These are phyloP conservation scores for Erodium texanum DNA, from an alignment of 441 rosid species.

Conservation along the genomic window DNA sequence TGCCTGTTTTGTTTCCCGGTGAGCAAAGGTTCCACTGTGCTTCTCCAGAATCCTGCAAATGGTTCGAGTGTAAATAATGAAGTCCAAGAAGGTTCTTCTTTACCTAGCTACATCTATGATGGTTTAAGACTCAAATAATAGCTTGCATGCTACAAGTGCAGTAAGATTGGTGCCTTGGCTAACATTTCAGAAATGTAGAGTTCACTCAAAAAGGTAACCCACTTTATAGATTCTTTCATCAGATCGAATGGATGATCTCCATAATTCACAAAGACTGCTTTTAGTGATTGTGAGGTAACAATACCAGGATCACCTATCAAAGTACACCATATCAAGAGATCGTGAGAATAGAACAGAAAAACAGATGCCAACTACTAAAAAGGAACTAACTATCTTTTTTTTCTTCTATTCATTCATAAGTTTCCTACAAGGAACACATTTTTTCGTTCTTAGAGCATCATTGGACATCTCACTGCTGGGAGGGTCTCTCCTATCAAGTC, in stretches of 20 bases:
- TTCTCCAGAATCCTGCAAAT: conserved; percentile 34
- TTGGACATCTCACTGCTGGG: no score
- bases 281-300: conserved; percentile 32
- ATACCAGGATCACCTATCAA: conserved; percentile 37
- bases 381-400: no score
- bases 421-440: no score
- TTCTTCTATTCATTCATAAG: no score
- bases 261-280: conserved; percentile 40
- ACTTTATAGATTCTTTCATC: conserved; percentile 50
- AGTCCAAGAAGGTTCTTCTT: no score
- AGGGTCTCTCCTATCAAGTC: no score
- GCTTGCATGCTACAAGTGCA: not conserved
- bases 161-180: conserved; percentile 3
- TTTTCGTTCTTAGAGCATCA: no score
- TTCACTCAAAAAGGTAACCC: conserved; percentile 29
- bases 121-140: not conserved
- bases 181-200: conserved; percentile 10
- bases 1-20: conserved; percentile 33
- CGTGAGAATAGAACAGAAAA: no score
- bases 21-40: conserved; percentile 38
- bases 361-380: no score
- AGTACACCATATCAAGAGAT: not conserved
- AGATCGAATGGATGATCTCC: conserved; percentile 47
- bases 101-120: not conserved
- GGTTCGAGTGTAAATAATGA: conserved; percentile 9